Base-by-base conservation (phyloP, 257 asterid genomes). In the Nicotiana otophora region DNA sequence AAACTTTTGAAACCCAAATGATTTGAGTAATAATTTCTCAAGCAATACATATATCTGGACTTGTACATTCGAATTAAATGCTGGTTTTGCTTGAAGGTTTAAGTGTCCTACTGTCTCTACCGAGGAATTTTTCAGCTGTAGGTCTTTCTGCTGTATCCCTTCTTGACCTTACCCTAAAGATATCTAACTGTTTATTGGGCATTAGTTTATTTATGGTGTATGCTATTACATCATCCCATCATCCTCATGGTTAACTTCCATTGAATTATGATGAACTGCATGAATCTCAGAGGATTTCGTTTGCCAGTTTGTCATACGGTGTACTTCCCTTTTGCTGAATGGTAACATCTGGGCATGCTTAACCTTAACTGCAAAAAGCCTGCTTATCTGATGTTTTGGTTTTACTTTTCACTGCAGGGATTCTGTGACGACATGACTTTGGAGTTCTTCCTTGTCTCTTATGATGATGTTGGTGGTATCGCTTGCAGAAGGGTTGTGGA, bases 401-500 rank as follows among this genome's bases (percentile, higher is more conserved):
- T 51, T 58, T 46, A 48, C 81, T 51, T 83, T 64, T 68, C 77
- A 30, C 58, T 88, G 85, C 91, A 96, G 99, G 99, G 99, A 30
- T 83, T 96, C 69, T 84, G 91, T 83, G 96, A 87, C 53, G 95
- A 92, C 85, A 84, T 83, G 89, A 92, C 89, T 86, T 87, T 96
- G 88, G 95, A 90, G 51, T 96, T 96, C 89, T 96, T 90, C 81
- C 89, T 93, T 62, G 97, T 90, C 51, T 86, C 93, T 62, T 96
- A 93, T 39, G 98, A 95, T 39, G 97, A 92, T 83, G 85, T 95
- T 57, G 98, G 99, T 31, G 98, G 97, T 58, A 87, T 95, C 72
- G 86, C 94, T 74, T 95, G 99, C 91, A 92, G 98, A 62, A 92
- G 90, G 82, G 88, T 96, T 61, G 97, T 92, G 61, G 97, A 92